Percentiles rank a stretch among this genome's conserved stretches.
Evolutionary conservation across 2,329 filamentous ascomycete genomes (phyloP).

Genomic region (Neofusicoccum cordaticola): DNA sequence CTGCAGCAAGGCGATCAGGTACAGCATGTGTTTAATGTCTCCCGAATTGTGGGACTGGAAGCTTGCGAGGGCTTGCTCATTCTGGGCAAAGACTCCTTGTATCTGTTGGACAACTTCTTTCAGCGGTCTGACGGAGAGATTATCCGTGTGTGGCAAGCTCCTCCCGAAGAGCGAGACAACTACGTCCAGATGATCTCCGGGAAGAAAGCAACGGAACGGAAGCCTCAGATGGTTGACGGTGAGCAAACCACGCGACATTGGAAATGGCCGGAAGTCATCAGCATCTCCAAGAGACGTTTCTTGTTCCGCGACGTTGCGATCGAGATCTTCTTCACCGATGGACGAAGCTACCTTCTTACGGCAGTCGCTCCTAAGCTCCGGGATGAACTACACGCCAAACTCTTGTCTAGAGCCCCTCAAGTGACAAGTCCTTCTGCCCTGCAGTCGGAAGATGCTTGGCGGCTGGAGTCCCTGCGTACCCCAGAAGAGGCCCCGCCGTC

Average conservation of each 20-base stretch:
- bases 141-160: slow-evolving; percentile 92
- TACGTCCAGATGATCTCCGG: slow-evolving; percentile 93
- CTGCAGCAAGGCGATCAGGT: slow-evolving; percentile 88
- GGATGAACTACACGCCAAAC: slow-evolving; percentile 76
- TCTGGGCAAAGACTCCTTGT: slow-evolving; percentile 85
- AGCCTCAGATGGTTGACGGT: slow-evolving; percentile 40
- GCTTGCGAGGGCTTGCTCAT: slow-evolving; percentile 92
- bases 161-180: slow-evolving; percentile 85
- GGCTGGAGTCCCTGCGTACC: slow-evolving; percentile 77
- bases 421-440: slow-evolving; percentile 67
- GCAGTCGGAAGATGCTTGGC: slow-evolving; percentile 86
- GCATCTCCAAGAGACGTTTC: slow-evolving; percentile 92
- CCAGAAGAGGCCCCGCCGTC: slow-evolving; percentile 62
- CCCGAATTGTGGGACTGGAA: slow-evolving; percentile 88
- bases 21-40: slow-evolving; percentile 92
- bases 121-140: slow-evolving; percentile 94
- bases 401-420: slow-evolving; percentile 77
- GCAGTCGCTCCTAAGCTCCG: slow-evolving; percentile 70
- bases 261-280: slow-evolving; percentile 93
- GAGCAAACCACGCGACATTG: slow-evolving; percentile 86
- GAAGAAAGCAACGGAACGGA: slow-evolving; percentile 34
- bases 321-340: slow-evolving; percentile 97
- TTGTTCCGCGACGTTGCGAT: slow-evolving; percentile 92
- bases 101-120: slow-evolving; percentile 95
- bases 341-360: slow-evolving; percentile 89